Base-by-base conservation (phyloP, 768 basidiomycete genomes). In the Lactarius sanguifluus region DNA sequence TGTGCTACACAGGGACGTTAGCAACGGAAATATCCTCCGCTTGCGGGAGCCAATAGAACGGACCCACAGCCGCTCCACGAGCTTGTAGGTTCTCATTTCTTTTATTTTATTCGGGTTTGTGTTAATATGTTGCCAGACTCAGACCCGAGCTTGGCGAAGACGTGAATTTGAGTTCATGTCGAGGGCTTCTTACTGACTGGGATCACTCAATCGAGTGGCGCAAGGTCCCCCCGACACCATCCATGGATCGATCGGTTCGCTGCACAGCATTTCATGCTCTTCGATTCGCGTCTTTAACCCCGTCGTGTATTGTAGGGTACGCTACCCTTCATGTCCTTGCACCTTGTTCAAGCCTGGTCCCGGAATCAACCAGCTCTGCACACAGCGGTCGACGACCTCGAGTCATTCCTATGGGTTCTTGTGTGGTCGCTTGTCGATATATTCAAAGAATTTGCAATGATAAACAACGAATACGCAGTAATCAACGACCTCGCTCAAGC, bases 341-440 rank as follows among this genome's bases (percentile, higher is more conserved):
- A 23, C 9, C 28, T 63, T n/a, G 7, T 43, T 2, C 0, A 0
- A 0, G 40, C 54, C 41, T 45, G 30, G 38, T 3, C 2, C 2
- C 3, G 5, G 2, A 2, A 40, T 2, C 3, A 4, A 13, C 18
- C 23, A 41, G 28, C 41, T 12, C 15, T 62, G 3, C 61, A 40
- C 20, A 61, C 61, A 0, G 61, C 61, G 2, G 9, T 54, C 4
- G 61, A 61, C 23, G 62, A 63, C 6, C 62, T 63, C 2, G 62
- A 57, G 6, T 63, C 62, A 0, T 63, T 57, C 6, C 13, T 47
- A 0, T 63, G 41, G 56, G 1, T 57, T 13, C 30, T 63, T 1
- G 20, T 63, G 2, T 62, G 61, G 61, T 12, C 6, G 1, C 10
- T 62, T 16, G 13, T 25, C 10, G n/a, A 56, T 2, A 43, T 56